Evolutionary conservation across 2,329 filamentous ascomycete species (phyloP).

Genomic region (Cercospora sp.): DNA sequence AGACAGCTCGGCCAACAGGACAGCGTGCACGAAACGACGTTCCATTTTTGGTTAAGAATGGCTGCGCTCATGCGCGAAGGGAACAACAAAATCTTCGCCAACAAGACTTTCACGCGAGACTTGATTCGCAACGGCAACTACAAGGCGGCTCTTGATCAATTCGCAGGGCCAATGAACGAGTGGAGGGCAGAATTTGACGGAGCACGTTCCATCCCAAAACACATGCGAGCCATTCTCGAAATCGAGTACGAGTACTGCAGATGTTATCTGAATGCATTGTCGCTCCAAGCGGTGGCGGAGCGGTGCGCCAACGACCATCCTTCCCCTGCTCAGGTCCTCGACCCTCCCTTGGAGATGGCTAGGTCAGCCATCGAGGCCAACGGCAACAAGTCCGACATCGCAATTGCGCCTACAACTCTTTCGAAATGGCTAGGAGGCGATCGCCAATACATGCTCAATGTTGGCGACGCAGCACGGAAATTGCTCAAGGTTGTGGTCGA

Average conservation of each 20-base stretch:
- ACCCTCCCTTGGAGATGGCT: slow-evolving; percentile 35
- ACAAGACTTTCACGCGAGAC: slow-evolving; percentile 81
- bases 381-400: slow-evolving; percentile 42
- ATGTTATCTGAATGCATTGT: slow-evolving; percentile 91
- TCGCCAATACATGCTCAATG: slow-evolving; percentile 64
- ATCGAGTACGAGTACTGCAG: slow-evolving; percentile 96
- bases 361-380: slow-evolving; percentile 38
- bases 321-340: slow-evolving; percentile 33
- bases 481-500: slow-evolving; percentile 76
- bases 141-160: slow-evolving; percentile 74
- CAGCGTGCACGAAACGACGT: slow-evolving; percentile 55
- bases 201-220: slow-evolving; percentile 53
- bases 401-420: slow-evolving; percentile 49
- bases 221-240: slow-evolving; percentile 72
- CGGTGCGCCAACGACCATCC: slow-evolving; percentile 76
- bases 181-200: slow-evolving; percentile 83
- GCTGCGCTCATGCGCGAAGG: slow-evolving; percentile 89
- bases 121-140: slow-evolving; percentile 87
- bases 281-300: slow-evolving; percentile 91
- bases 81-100: slow-evolving; percentile 85
- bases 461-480: slow-evolving; percentile 74
- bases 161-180: slow-evolving; percentile 72
- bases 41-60: slow-evolving; percentile 90
- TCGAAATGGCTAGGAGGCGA: slow-evolving; percentile 58
- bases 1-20: slow-evolving; percentile 33